phyloP scores from a whole-genome alignment of 1,284 basidiomycete genomes.

The Volvariella volvacea region DNA sequence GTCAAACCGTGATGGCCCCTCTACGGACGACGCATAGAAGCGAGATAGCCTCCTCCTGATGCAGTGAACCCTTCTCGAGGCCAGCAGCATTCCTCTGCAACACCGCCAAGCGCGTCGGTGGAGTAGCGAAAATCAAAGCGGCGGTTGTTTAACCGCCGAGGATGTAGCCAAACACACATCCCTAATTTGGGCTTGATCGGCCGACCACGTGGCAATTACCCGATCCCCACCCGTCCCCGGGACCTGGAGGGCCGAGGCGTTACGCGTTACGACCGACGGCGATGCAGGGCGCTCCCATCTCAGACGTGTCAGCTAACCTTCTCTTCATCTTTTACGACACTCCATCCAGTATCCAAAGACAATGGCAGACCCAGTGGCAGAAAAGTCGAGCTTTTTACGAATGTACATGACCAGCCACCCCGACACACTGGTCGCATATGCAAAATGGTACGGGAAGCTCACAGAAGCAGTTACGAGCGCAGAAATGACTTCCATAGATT shows the following conservation, averaged over 20 bases:
- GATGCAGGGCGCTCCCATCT: not conserved
- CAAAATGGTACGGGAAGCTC: constrained; percentile 67
- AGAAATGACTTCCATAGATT: constrained; percentile 60
- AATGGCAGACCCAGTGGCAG: constrained; percentile 60
- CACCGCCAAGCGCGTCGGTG: too few species aligned
- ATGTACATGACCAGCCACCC: constrained; percentile 81
- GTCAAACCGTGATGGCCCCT: constrained; percentile 8
- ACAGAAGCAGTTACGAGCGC: constrained; percentile 46
- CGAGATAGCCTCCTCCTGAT: constrained; percentile 3
- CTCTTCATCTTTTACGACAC: not conserved
- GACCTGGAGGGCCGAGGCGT: too few species aligned
- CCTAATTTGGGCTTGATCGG: too few species aligned
- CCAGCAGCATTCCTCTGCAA: too few species aligned
- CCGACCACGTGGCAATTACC: too few species aligned
- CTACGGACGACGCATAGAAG: constrained; percentile 5
- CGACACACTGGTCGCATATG: constrained; percentile 74
- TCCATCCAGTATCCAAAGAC: not conserved
- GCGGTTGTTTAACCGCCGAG: too few species aligned
- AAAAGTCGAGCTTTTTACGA: constrained; percentile 67
- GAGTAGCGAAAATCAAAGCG: too few species aligned
- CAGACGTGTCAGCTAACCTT: not conserved
- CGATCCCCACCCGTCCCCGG: too few species aligned
- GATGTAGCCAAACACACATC: too few species aligned
- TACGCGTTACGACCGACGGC: too few species aligned
- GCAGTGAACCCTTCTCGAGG: not conserved